phyloP scores from a whole-genome alignment of 768 basidiomycete species.

The Xerocomellus dryophilus region DNA sequence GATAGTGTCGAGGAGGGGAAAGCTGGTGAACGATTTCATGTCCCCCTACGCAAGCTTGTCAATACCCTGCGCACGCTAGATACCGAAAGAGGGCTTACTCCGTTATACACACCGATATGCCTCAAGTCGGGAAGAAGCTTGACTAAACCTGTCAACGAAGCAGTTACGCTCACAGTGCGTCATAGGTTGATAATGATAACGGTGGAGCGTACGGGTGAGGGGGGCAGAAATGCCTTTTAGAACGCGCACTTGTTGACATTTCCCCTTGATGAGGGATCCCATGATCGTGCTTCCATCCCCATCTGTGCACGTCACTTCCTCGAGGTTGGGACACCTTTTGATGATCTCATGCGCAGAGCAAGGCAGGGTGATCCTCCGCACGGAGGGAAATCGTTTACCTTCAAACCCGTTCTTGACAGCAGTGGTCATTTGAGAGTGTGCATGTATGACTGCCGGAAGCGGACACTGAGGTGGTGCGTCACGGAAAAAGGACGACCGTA shows the following conservation, averaged over 20 bases:
- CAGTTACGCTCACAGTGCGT: neutral
- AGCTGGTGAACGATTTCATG: neutral
- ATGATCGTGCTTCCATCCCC: conserved; percentile 4
- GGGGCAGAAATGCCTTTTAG: conserved; percentile 4
- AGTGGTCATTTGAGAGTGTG: neutral
- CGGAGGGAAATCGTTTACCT: conserved; percentile 5
- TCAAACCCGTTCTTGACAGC: conserved; percentile 8
- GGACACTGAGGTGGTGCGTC: neutral
- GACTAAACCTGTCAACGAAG: conserved; percentile 1
- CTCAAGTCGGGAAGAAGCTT: conserved; percentile 8
- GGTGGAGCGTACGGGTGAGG: conserved; percentile 1
- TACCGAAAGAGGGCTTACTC: neutral
- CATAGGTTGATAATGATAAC: conserved; percentile 9
- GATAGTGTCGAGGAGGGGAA: conserved; percentile 4
- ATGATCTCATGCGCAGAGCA: conserved; percentile 6
- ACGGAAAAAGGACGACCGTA: neutral
- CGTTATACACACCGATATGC: neutral
- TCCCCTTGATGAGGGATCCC: conserved; percentile 4
- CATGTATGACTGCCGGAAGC: conserved; percentile 2
- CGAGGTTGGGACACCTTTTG: conserved; percentile 10
- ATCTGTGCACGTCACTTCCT: conserved; percentile 6
- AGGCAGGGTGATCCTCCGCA: conserved; percentile 7
- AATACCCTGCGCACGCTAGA: neutral
- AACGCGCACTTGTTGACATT: neutral
- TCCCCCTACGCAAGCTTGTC: neutral